A percentile compares a stretch with the other conserved stretches of the same genome.
Conservation (phyloP, 495 filamentous ascomycete genomes). For the Ascobolus immersus region DNA sequence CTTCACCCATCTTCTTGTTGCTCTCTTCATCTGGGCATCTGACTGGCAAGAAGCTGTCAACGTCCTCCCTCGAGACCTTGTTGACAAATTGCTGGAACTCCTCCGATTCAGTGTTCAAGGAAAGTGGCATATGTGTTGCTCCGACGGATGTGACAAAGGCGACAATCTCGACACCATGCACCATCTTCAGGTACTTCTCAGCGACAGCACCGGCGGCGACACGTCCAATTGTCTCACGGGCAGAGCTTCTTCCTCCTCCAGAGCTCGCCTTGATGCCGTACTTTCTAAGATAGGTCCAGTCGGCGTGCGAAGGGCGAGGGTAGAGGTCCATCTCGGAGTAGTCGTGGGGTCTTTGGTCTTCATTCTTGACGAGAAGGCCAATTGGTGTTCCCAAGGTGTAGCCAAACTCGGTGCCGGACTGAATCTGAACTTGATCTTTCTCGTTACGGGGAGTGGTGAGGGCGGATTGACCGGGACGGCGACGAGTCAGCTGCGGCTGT, state of each 20-base stretch:
- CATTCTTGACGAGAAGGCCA: conserved; percentile 61
- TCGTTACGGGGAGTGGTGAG: conserved; percentile 85
- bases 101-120: conserved; percentile 61
- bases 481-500: conserved; percentile 79
- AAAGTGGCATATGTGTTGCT: conserved; percentile 48
- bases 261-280: conserved; percentile 87
- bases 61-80: conserved; percentile 45
- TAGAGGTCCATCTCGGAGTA: conserved; percentile 86
- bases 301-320: conserved; percentile 80
- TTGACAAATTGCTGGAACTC: conserved; percentile 54
- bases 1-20: conserved; percentile 45
- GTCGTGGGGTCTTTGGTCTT: conserved; percentile 86
- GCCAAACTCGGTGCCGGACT: conserved; percentile 83
- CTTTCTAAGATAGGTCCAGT: conserved; percentile 92
- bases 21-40: conserved; percentile 52
- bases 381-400: conserved; percentile 84
- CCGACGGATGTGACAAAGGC: conserved; percentile 79
- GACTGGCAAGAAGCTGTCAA: conserved; percentile 58
- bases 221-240: conserved; percentile 78
- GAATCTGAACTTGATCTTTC: conserved; percentile 74
- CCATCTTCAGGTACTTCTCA: conserved; percentile 66
- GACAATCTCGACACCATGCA: conserved; percentile 70
- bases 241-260: conserved; percentile 76
- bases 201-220: conserved; percentile 89
- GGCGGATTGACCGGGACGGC: conserved; percentile 70